phyloP scores from a whole-genome alignment of 768 basidiomycete species.

The Serendipita sp. region DNA sequence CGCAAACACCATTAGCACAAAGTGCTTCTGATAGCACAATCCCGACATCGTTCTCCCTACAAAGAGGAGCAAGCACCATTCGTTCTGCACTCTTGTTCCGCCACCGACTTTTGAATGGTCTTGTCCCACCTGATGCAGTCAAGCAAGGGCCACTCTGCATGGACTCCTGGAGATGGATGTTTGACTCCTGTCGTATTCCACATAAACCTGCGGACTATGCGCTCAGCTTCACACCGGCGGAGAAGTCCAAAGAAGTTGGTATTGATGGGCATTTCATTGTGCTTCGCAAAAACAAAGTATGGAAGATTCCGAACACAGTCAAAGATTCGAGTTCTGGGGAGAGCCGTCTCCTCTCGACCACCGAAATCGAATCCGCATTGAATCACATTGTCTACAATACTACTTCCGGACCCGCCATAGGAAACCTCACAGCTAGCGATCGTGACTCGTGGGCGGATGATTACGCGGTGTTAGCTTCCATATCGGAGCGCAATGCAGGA shows the following conservation, averaged over 20 bases:
- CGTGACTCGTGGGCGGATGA: conserved; percentile 64
- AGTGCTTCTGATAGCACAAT: conserved; percentile 31
- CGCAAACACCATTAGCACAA: not conserved
- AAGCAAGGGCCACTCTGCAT: conserved; percentile 64
- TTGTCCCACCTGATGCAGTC: conserved; percentile 44
- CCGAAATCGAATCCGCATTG: conserved; percentile 55
- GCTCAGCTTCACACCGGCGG: not conserved
- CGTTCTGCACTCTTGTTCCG: conserved; percentile 63
- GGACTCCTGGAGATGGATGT: conserved; percentile 90
- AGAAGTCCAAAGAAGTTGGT: conserved; percentile 37
- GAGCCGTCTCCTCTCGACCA: conserved; percentile 43
- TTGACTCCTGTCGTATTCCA: conserved; percentile 74
- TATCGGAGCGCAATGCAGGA: conserved; percentile 30
- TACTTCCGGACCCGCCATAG: conserved; percentile 53
- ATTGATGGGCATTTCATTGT: conserved; percentile 69
- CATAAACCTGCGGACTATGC: not conserved
- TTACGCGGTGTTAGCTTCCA: not conserved
- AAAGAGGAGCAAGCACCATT: conserved; percentile 49
- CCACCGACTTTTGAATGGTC: conserved; percentile 46
- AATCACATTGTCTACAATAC: conserved; percentile 51
- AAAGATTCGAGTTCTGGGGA: conserved; percentile 31
- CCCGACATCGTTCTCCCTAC: conserved; percentile 16
- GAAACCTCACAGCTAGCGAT: conserved; percentile 60
- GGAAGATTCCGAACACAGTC: conserved; percentile 36
- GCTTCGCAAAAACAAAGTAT: conserved; percentile 68